A percentile compares a stretch with the other conserved stretches of the same genome.
Evolutionary conservation across 139 green algal genomes (phyloP).

Genomic region (Chlorella sp.): DNA sequence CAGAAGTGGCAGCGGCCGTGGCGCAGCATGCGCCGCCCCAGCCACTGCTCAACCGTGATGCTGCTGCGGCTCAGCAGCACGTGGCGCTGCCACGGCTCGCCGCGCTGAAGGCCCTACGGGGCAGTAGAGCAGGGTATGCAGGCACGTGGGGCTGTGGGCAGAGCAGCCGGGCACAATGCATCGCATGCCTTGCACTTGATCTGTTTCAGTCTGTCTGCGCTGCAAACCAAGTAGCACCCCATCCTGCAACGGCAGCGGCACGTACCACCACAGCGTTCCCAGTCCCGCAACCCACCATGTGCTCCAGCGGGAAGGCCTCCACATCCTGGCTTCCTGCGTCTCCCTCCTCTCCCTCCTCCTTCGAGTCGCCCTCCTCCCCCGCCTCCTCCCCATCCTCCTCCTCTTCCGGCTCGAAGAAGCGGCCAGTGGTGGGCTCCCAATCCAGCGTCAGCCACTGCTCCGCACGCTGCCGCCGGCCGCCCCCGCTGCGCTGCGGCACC

Average conservation of each 20-base stretch:
- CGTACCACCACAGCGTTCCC: no score
- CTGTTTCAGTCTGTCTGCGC: no score
- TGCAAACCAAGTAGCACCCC: no score
- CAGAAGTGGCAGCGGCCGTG: slow-evolving; percentile 23
- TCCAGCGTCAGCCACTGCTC: not conserved
- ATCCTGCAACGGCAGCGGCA: no score
- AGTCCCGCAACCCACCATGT: not conserved
- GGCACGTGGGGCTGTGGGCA: no score
- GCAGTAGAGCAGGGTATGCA: no score
- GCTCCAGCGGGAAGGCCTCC: not conserved
- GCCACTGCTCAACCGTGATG: slow-evolving; percentile 9
- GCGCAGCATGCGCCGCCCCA: slow-evolving; percentile 6
- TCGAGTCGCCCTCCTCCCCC: not conserved
- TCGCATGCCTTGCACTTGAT: no score
- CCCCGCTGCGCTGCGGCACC: not conserved
- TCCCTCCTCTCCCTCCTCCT: not conserved
- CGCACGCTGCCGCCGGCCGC: not conserved
- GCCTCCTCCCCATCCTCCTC: not conserved
- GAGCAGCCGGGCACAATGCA: no score
- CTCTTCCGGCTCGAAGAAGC: not conserved
- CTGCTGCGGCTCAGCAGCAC: slow-evolving; percentile 6
- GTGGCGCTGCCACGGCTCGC: slow-evolving; percentile 24
- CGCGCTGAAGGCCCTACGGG: not conserved
- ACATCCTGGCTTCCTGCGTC: not conserved
- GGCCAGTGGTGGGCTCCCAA: not conserved